These are phyloP conservation scores for Lachancea meyersii DNA, from an alignment of 805 yeast species.

Conservation along the genomic window DNA sequence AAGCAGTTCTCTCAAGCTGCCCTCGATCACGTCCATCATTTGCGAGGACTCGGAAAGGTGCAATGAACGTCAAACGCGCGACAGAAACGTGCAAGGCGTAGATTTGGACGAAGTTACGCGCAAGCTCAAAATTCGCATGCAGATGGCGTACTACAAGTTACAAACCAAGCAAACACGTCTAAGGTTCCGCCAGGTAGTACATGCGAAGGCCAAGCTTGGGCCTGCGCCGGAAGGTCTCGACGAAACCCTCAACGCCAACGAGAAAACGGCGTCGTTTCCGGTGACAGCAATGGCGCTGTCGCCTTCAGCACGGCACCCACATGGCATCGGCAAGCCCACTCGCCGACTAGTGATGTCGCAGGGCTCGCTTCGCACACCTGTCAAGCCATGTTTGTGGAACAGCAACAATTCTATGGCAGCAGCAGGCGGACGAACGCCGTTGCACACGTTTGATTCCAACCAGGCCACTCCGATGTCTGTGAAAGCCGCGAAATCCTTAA, in stretches of 20 bases:
- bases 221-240: too few species aligned
- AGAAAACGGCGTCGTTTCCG: too few species aligned
- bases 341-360: constrained; percentile 6
- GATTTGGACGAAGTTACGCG: constrained; percentile 13
- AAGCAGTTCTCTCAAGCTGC: background rate
- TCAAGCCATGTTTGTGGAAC: constrained; percentile 1
- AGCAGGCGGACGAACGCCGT: background rate
- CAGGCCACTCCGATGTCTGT: constrained; percentile 32
- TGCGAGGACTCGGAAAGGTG: background rate
- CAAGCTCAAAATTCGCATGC: constrained; percentile 41
- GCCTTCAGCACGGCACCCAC: background rate
- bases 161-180: constrained; percentile 40
- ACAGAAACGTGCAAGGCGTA: background rate
- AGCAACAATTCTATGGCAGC: background rate
- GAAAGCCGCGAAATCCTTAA: constrained; percentile 32
- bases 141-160: constrained; percentile 47
- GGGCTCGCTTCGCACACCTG: constrained; percentile 8
- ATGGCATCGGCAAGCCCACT: background rate
- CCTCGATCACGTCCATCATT: constrained; percentile 7
- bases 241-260: too few species aligned
- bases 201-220: background rate
- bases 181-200: constrained; percentile 11
- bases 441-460: background rate
- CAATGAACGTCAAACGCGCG: background rate
- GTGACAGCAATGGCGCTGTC: too few species aligned